Base-by-base conservation (phyloP, 2,329 filamentous ascomycete species). In the Colletotrichum nymphaeae region DNA sequence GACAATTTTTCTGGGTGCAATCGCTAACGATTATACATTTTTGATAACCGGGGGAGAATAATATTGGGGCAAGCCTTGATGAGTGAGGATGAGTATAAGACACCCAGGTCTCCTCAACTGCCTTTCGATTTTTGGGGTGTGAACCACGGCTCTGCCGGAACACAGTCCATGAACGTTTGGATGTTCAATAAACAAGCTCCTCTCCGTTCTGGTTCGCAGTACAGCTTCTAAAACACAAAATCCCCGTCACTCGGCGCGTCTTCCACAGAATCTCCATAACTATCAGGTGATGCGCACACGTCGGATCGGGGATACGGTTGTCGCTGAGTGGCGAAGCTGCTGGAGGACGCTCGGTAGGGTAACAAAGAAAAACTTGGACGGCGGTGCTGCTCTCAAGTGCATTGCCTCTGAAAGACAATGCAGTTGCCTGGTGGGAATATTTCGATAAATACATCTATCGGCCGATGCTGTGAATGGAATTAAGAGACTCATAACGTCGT, bases 401-500 rank as follows among this genome's bases (percentile, higher is more conserved):
- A 53, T 63, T 60, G 58, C 22, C 72, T 68, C 28, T 28, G 58
- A 16, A 19, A 14, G 60, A 65, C 55, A 28, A 57, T 37, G 66
- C 28, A 49, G 55, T 58, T 46, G 62, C 26, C 58, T 60, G 72
- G 65, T 69, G 16, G 30, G n/a, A 68, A 72, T 70, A 69, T 65
- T 49, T 55, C 26, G 63, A 63, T 69, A 75, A 74, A 74, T 73
- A 75, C 74, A 73, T 70, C 63, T 69, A 69, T 32, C 46, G 60
- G 57, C 42, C 62, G 53, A 58, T 74, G 72, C 72, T 67, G 63
- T 42, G 69, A 74, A 69, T 67, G 55, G 60, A 73, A 69, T 71
- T 59, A 63, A 46, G 70, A 74, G 60, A 75, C 73, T 77, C 76
- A 67, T 77, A 73, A 77, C 70, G 75, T 77, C 76, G 75, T 77